Base-by-base conservation (phyloP, 1,139 yeast species). In the Lodderomyces theae region DNA sequence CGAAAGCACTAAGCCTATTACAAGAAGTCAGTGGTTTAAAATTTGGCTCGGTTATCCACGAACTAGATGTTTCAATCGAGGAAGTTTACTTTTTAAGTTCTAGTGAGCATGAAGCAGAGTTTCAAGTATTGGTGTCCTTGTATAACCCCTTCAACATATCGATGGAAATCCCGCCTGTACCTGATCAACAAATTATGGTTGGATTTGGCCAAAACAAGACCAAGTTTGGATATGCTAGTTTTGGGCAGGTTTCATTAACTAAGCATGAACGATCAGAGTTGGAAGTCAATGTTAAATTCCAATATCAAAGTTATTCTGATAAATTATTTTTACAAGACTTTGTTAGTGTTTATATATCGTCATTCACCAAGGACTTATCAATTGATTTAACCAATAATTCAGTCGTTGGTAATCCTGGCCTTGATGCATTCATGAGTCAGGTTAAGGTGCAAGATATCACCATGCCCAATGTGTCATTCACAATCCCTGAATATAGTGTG, bases 101-200 rank as follows among this genome's bases (percentile, higher is more conserved):
- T 0, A 49, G 52, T 11, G 35, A 41, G 0, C 43, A 49, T 0
- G 50, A 45, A 11, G 41, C 61, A 19, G 45, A 48, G 23, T 56
- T 56, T 46, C 52, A 44, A 57, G 48, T 63, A 33, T 66, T 71
- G 44, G 53, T 70, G n/a, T 62, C 60, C 9, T 40, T 76, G 5
- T 41, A 46, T 6, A 74, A 77, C 41, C 77, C 80, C 1, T 50
- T 64, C 15, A 50, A 51, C 16, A 37, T 55, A 5, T 53, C 62
- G 1, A 26, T 63, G 12, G 58, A 54, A 4, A 37, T 67, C 2
- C 52, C 60, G 0, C 34, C 47, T 2, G 60, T 26, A 6, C 25
- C 11, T 13, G 22, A 11, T 5, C 31, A 28, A n/a, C 12, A 7
- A 16, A 33, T 61, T 29, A 35, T 40, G 2, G 22, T 61, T 19